Conservation (phyloP, 495 filamentous ascomycete species). For the Penicillium odoratum region DNA sequence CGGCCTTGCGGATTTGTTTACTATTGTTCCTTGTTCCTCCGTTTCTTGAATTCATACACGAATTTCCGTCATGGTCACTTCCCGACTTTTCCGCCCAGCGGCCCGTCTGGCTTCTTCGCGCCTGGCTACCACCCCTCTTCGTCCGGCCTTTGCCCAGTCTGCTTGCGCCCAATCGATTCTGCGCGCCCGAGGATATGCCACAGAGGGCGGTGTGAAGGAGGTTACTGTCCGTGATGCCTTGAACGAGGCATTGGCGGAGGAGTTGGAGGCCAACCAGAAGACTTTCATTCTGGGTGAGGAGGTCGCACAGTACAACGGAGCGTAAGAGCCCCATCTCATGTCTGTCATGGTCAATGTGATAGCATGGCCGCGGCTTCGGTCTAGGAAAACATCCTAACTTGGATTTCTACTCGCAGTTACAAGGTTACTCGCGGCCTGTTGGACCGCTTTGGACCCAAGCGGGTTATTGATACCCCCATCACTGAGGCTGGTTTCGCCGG, state of each 20-base stretch:
- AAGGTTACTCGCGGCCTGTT: constrained; percentile 97
- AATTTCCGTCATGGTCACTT: constrained; percentile 56
- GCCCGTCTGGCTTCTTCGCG: constrained; percentile 70
- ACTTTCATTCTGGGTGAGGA: constrained; percentile 96
- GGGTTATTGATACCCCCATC: constrained; percentile 97
- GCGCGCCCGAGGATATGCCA: constrained; percentile 49
- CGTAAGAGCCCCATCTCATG: constrained; percentile 50
- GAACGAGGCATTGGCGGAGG: constrained; percentile 96
- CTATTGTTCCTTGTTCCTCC: constrained; percentile 25
- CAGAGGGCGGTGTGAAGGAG: constrained; percentile 71
- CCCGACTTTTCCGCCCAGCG: constrained; percentile 80
- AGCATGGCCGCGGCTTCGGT: not conserved
- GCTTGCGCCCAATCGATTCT: constrained; percentile 47
- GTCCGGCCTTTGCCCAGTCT: constrained; percentile 51
- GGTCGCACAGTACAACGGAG: constrained; percentile 99
- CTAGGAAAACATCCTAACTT: constrained; percentile 17
- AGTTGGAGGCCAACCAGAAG: constrained; percentile 90
- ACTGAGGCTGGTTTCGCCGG: constrained; percentile 94
- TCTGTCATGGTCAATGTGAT: not conserved
- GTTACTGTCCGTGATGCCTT: constrained; percentile 95
- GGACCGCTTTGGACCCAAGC: constrained; percentile 95
- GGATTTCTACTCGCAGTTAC: constrained; percentile 57
- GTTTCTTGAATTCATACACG: constrained; percentile 13
- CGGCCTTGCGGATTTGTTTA: constrained; percentile 33
- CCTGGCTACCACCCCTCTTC: constrained; percentile 50